Percentiles rank a stretch among this genome's conserved stretches.
These are phyloP conservation scores for Phylloporus sp. DNA, from an alignment of 768 basidiomycete species.

Conservation along the genomic window DNA sequence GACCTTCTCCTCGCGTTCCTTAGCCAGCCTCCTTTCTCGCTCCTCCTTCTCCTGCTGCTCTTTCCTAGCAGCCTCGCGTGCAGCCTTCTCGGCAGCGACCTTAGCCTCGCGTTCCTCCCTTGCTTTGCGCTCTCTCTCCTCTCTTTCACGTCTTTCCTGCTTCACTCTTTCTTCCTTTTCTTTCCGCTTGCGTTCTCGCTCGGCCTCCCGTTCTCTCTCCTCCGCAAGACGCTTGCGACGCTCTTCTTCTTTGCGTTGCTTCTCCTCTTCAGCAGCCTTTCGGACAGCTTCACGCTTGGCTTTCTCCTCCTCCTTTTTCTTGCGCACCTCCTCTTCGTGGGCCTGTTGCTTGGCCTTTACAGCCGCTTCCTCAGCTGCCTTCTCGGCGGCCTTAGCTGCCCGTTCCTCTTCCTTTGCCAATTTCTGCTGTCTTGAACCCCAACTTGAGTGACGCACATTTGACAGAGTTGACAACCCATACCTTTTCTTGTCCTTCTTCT, in stretches of 20 bases:
- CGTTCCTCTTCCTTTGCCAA: constrained; percentile 89
- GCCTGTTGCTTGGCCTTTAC: constrained; percentile 70
- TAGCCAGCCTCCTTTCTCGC: constrained; percentile 61
- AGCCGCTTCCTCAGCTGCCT: constrained; percentile 82
- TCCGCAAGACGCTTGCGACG: constrained; percentile 69
- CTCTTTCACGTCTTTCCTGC: constrained; percentile 50
- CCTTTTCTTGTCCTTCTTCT: constrained; percentile 99
- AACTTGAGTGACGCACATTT: constrained; percentile 2
- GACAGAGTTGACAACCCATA: constrained; percentile 35
- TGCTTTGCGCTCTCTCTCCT: constrained; percentile 60
- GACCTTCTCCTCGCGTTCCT: constrained; percentile 60
- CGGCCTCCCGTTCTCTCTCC: constrained; percentile 76
- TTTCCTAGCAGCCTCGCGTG: constrained; percentile 34
- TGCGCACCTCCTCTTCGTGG: constrained; percentile 75
- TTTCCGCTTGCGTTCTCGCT: constrained; percentile 68
- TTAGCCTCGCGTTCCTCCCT: constrained; percentile 65
- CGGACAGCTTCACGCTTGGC: constrained; percentile 68
- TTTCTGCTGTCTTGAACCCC: constrained; percentile 72
- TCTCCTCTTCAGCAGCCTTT: constrained; percentile 81
- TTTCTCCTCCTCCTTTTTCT: constrained; percentile 87
- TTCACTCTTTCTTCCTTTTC: constrained; percentile 66
- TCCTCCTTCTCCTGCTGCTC: constrained; percentile 60
- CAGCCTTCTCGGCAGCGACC: constrained; percentile 45
- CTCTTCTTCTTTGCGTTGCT: constrained; percentile 80
- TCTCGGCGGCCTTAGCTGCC: constrained; percentile 77